Percentiles rank a stretch among this genome's conserved stretches.
These are phyloP conservation scores for Noccaea caerulescens DNA, from an alignment of 345 rosid genomes.

Conservation along the genomic window DNA sequence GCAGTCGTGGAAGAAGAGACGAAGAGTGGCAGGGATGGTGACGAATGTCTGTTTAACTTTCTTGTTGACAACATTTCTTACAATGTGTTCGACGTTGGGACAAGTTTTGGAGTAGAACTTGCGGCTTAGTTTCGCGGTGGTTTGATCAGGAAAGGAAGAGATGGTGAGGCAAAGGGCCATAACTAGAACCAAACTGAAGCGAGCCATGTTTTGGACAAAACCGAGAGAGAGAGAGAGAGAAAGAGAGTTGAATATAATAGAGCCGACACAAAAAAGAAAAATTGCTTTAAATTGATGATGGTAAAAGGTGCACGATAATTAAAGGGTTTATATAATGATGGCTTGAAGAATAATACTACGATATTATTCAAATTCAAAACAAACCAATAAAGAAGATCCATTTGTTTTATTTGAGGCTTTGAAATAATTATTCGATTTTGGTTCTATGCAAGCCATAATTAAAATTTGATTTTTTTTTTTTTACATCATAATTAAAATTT, in stretches of 20 bases:
- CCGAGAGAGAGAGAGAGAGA: not conserved
- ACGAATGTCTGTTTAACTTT: slow-evolving; percentile 66
- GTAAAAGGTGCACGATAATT: slow-evolving; percentile 27
- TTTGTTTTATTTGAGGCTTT: slow-evolving; percentile 28
- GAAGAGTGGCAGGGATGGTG: slow-evolving; percentile 69
- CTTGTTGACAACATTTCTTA: slow-evolving; percentile 50
- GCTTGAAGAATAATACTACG: not conserved
- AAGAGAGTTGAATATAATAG: not conserved
- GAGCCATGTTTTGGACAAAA: slow-evolving; percentile 33
- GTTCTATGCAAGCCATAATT: slow-evolving; percentile 5
- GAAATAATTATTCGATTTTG: slow-evolving; percentile 18
- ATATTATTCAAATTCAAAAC: not conserved
- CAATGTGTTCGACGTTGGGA: slow-evolving; percentile 71
- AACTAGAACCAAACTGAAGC: slow-evolving; percentile 34
- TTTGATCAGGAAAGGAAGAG: slow-evolving; percentile 45
- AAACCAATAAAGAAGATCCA: slow-evolving; percentile 12
- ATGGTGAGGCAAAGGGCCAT: slow-evolving; percentile 45
- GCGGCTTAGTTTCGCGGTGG: slow-evolving; percentile 57
- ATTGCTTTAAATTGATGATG: slow-evolving; percentile 32
- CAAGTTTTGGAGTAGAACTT: slow-evolving; percentile 62
- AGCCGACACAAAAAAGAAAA: slow-evolving; percentile 24
- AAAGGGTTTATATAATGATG: slow-evolving; percentile 32
- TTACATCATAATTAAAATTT: too few relatives aligned
- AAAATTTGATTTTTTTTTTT: too few relatives aligned
- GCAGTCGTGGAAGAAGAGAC: slow-evolving; percentile 89